phyloP scores from a whole-genome alignment of 2,329 filamentous ascomycete genomes.

The Leptosphaerulina australis region DNA sequence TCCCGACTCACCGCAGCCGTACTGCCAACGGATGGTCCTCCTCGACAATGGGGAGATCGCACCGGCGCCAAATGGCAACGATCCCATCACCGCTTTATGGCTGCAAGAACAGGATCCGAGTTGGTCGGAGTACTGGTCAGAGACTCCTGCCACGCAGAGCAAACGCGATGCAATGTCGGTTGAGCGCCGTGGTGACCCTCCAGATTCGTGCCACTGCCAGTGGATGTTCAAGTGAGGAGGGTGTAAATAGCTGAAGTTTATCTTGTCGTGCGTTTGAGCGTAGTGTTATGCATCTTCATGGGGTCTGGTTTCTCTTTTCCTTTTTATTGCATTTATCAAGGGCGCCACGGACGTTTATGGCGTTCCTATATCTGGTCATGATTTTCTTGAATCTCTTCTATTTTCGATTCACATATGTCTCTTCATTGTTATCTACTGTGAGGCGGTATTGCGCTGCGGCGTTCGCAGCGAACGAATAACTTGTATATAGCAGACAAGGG shows the following conservation, averaged over 20 bases:
- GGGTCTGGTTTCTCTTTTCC: background rate
- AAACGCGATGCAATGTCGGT: constrained; percentile 21
- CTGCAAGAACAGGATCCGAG: constrained; percentile 52
- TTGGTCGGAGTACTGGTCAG: constrained; percentile 34
- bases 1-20: constrained; percentile 57
- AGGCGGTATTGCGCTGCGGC: background rate
- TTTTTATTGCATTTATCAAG: constrained; percentile 10
- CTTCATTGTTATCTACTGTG: background rate
- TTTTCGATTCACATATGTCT: background rate
- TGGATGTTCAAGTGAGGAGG: constrained; percentile 47
- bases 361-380: constrained; percentile 2
- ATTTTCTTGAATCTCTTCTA: background rate
- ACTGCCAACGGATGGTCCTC: constrained; percentile 70
- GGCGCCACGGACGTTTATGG: background rate
- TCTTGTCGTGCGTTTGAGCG: constrained; percentile 16
- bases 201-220: constrained; percentile 46
- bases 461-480: constrained; percentile 2
- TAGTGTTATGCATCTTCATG: constrained; percentile 16
- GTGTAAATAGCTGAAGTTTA: constrained; percentile 8
- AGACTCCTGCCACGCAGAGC: constrained; percentile 10
- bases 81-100: constrained; percentile 45
- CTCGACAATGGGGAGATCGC: constrained; percentile 57
- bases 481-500: constrained; percentile 13
- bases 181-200: constrained; percentile 35
- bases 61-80: constrained; percentile 41